These are phyloP conservation scores for Stygiomarasmius scandens DNA, from an alignment of 1,284 basidiomycete species.

Conservation along the genomic window DNA sequence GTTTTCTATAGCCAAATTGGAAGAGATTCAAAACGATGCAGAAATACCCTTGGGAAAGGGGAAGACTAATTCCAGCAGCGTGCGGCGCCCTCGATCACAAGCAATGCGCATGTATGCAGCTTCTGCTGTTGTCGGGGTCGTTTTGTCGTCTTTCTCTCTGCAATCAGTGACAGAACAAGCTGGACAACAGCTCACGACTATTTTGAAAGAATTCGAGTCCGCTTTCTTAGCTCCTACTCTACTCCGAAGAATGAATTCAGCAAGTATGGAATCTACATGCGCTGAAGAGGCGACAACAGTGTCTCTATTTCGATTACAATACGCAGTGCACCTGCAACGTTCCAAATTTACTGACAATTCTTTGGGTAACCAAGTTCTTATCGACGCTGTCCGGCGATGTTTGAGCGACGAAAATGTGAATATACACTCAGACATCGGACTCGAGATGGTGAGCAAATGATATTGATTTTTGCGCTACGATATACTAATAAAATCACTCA, in stretches of 20 bases:
- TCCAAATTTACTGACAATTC: not conserved
- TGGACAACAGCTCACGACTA: slow-evolving; percentile 1
- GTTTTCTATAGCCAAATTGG: slow-evolving; percentile 36
- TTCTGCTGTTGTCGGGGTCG: slow-evolving; percentile 7
- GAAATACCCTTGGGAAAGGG: slow-evolving; percentile 25
- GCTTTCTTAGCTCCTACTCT: slow-evolving; percentile 18
- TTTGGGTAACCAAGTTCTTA: not conserved
- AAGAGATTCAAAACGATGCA: slow-evolving; percentile 26
- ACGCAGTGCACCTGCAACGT: slow-evolving; percentile 30
- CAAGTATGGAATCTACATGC: slow-evolving; percentile 30
- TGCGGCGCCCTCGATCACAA: not conserved
- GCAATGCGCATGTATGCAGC: slow-evolving; percentile 5
- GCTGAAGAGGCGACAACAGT: slow-evolving; percentile 44
- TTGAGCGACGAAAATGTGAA: slow-evolving; percentile 27
- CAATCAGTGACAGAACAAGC: slow-evolving; percentile 2
- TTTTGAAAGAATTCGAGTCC: slow-evolving; percentile 9
- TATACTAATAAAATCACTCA: slow-evolving; percentile 22
- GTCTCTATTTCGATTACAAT: slow-evolving; percentile 54
- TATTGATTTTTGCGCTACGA: slow-evolving; percentile 25
- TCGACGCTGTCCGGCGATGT: slow-evolving; percentile 28
- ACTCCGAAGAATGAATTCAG: slow-evolving; percentile 25
- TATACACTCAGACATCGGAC: slow-evolving; percentile 49
- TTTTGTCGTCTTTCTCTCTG: slow-evolving; percentile 15
- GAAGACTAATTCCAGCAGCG: not conserved
- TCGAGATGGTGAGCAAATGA: slow-evolving; percentile 58